Evolutionary conservation across 257 asterid genomes (phyloP).

Genomic region (Capsicum pubescens): DNA sequence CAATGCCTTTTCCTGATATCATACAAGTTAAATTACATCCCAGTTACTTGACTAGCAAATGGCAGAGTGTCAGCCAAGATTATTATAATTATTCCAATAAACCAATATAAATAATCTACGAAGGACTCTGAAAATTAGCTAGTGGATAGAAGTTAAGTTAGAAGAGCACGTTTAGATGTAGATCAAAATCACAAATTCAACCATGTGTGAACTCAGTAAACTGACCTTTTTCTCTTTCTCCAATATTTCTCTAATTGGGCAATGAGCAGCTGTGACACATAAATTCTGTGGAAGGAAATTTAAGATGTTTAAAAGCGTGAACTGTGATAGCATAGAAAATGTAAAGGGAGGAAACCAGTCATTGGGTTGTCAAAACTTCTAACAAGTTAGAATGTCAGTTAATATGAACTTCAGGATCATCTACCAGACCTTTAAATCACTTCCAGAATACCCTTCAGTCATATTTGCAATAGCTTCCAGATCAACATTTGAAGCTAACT

Average conservation of each 20-base stretch:
- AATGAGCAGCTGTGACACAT: constrained; percentile 81
- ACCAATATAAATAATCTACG: not conserved
- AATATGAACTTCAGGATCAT: constrained; percentile 12
- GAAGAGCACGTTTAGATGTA: constrained; percentile 12
- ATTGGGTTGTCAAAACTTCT: not conserved
- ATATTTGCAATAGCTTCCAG: constrained; percentile 77
- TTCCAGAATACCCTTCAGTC: constrained; percentile 93
- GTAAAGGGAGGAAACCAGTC: not conserved
- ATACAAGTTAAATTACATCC: not conserved
- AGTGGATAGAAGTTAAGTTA: not conserved
- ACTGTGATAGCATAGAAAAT: constrained; percentile 2
- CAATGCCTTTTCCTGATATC: constrained; percentile 65
- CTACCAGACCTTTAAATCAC: constrained; percentile 83
- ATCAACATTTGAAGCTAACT: constrained; percentile 64
- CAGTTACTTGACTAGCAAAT: not conserved
- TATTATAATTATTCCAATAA: not conserved
- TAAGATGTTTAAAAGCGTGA: not conserved
- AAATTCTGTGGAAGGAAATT: constrained; percentile 61
- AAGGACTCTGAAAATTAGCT: not conserved
- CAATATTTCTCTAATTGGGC: constrained; percentile 83
- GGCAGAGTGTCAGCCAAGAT: not conserved
- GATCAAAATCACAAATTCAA: constrained; percentile 13
- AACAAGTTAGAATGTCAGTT: not conserved
- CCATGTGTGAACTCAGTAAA: not conserved
- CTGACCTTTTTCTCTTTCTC: constrained; percentile 86